These are phyloP conservation scores for Uronychia binucleata DNA, from an alignment of 73 alveolate species.

Conservation along the genomic window DNA sequence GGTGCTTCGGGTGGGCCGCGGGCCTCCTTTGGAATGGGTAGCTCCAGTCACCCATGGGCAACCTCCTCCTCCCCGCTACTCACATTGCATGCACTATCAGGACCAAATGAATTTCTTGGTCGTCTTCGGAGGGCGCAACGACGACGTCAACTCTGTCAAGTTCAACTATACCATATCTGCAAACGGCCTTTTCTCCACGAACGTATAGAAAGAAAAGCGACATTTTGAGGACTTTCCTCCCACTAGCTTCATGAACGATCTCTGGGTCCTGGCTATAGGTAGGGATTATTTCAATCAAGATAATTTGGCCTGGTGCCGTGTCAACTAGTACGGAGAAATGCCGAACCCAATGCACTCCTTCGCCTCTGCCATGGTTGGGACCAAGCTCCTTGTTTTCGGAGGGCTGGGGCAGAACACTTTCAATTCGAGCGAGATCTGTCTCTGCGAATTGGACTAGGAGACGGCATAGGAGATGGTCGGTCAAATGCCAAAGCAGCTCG, in stretches of 20 bases:
- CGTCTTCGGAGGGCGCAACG: slow-evolving; percentile 95
- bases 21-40: slow-evolving; percentile 46
- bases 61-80: slow-evolving; percentile 86
- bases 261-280: slow-evolving; percentile 30
- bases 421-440: slow-evolving; percentile 20
- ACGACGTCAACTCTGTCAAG: neutral
- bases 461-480: no score
- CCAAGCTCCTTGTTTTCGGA: slow-evolving; percentile 33
- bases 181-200: neutral
- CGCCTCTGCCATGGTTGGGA: slow-evolving; percentile 35
- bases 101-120: slow-evolving; percentile 71
- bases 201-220: neutral
- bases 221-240: no score
- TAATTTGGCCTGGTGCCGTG: slow-evolving; percentile 24
- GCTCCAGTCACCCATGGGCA: slow-evolving; percentile 80
- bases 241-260: slow-evolving; percentile 8
- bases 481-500: no score
- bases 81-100: slow-evolving; percentile 84
- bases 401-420: slow-evolving; percentile 18
- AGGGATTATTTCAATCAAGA: no score
- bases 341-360: neutral
- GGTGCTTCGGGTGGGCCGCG: neutral
- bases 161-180: neutral
- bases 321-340: neutral
- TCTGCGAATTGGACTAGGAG: slow-evolving; percentile 32